Conservation (phyloP, 2,329 filamentous ascomycete genomes). For the Alternaria dauci region DNA sequence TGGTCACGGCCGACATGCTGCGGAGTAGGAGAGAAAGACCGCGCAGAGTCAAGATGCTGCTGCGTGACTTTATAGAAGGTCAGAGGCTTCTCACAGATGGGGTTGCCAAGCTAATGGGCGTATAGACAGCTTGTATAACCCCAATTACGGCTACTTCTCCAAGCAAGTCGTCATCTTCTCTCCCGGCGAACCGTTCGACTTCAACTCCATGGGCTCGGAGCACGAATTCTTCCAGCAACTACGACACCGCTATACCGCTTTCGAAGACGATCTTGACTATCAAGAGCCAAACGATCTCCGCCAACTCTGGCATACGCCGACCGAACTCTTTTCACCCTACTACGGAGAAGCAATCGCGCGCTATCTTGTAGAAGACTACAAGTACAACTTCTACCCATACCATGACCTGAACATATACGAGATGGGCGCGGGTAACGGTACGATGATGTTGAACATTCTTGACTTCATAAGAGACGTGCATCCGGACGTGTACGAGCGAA, state of each 20-base stretch:
- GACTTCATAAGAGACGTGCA: constrained; percentile 93
- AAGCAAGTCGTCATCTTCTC: constrained; percentile 97
- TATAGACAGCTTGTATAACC: constrained; percentile 87
- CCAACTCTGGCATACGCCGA: constrained; percentile 98
- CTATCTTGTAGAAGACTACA: constrained; percentile 95
- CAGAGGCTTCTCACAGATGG: constrained; percentile 11
- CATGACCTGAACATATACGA: constrained; percentile 98
- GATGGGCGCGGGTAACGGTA: constrained; percentile 97
- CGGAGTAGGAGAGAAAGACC: constrained; percentile 78
- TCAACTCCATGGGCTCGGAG: constrained; percentile 81
- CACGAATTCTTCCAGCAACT: constrained; percentile 81
- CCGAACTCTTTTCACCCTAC: constrained; percentile 93
- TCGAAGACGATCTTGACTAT: constrained; percentile 86
- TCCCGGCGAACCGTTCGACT: constrained; percentile 90
- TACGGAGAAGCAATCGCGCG: constrained; percentile 98
- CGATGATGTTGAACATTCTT: constrained; percentile 96
- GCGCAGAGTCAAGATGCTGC: constrained; percentile 91
- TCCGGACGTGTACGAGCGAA: constrained; percentile 91
- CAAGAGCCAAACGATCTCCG: constrained; percentile 75
- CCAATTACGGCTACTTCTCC: constrained; percentile 93
- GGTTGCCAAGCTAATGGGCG: neutral
- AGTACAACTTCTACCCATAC: constrained; percentile 91
- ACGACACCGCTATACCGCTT: constrained; percentile 82
- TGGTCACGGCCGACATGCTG: constrained; percentile 83
- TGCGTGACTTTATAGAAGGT: constrained; percentile 98